Base-by-base conservation (phyloP, 2,329 filamentous ascomycete species). In the Diplocarpon rosae region DNA sequence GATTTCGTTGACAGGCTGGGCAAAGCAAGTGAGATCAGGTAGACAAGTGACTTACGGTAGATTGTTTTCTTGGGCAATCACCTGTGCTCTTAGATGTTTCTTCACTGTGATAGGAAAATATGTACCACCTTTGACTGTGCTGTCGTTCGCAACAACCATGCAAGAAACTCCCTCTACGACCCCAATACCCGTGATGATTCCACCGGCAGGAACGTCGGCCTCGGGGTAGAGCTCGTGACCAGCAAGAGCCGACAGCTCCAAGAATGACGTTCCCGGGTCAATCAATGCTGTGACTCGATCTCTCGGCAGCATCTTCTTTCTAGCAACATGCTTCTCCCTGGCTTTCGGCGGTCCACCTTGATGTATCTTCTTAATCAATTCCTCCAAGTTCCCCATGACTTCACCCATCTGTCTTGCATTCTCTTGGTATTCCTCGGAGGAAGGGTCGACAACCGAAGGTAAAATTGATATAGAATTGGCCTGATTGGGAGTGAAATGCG, bases 31-130 rank as follows among this genome's bases (percentile, higher is more conserved):
- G 4, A n/a, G n/a, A 24, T 7, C 20, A 36, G 15, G 12, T 11
- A 6, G 5, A 11, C 11, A 36, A 13, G 4, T 15, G 5, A 65
- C 73, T 60, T 62, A 81, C 78, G 77, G 77, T 33, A 81, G 64
- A 36, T 75, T 81, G 64, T 96, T 96, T 63, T 96, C 86, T 53
- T 85, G 78, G 0, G 90, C 90, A 52, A 96, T 84, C 24, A 84
- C 80, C 65, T 98, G 92, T 4, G 90, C 90, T 50, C 90, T 78
- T 13, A 96, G 71, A 64, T 96, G 92, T 71, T 98, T 98, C 70
- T 95, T 95, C 47, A 96, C 86, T 0, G 90, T 98, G 56, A 96
- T 87, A 1, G 90, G 90, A 61, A 90, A 96, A 67, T 98, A 98
- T 1, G 90, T 94, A 17, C 90, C 90, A 42, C 90, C 90, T 68